Evolutionary conservation across 2,329 filamentous ascomycete genomes (phyloP), one percentile per base, ranked within the genome.

Genomic region (Fonsecaea monophora): DNA sequence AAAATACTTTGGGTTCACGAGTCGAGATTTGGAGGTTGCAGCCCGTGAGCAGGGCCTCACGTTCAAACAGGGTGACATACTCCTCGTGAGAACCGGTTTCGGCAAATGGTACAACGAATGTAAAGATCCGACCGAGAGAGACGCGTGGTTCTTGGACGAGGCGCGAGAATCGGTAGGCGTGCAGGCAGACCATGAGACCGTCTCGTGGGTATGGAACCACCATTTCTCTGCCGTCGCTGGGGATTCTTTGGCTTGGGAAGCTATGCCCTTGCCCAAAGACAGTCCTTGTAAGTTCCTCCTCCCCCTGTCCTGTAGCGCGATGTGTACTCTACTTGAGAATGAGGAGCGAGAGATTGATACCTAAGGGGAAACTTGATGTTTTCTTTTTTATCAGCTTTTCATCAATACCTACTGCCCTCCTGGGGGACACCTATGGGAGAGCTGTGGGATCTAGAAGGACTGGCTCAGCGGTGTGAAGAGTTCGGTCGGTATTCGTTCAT

Each of bases 401-500:
- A 70, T 54, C 60, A 69, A 18, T 64, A 60, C 53, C 54, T 73
- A 1, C 59, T 73, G 18, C 64, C 70, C 15, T 65, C 68, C 3
- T 72, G 69, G 71, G 72, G 72, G 1, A 64, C 66, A 34, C 69
- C 72, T 13, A 71, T 73, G 30, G 72, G 72, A 10, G 71, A 73
- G 56, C 50, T 71, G 15, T 72, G 70, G 57, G 78, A 82, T 70
- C 70, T 82, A 8, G 79, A 83, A 69, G 70, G 67, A 30, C 70
- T 81, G 55, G 70, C 75, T 8, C 66, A 72, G 63, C 70, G 76
- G 60, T 81, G 80, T 72, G 72, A 72, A 54, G 69, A 75, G 64
- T 71, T 72, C 42, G 68, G 70, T 3, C 73, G 79, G 13, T 80
- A 75, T 75, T 73, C 71, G 0, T 85, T 85, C 65, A 85, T 85